phyloP scores from a whole-genome alignment of 208 protist species.

The Trypanosoma rangeli region DNA sequence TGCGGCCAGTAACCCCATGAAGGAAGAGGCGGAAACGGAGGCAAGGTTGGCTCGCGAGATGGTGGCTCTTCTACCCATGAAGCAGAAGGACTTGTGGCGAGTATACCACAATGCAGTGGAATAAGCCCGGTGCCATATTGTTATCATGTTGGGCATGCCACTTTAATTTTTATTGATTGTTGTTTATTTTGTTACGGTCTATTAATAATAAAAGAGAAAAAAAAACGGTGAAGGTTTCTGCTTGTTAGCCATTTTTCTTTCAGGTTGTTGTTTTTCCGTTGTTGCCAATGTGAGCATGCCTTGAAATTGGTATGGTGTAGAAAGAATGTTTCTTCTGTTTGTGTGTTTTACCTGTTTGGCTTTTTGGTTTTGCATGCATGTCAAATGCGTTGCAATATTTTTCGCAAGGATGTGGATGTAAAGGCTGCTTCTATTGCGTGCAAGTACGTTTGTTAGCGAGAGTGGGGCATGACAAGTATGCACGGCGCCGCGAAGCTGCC shows the following conservation, averaged over 20 bases:
- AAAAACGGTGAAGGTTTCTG: no score
- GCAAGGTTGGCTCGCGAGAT: conserved; percentile 66
- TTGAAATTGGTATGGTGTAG: no score
- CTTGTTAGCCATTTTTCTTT: no score
- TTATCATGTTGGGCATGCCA: background rate
- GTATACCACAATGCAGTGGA: conserved; percentile 38
- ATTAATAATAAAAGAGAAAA: no score
- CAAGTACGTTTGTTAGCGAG: background rate
- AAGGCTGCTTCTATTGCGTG: background rate
- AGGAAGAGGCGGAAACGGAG: conserved; percentile 41
- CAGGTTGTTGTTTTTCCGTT: no score
- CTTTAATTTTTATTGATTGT: background rate
- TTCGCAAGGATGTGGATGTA: background rate
- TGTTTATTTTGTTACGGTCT: background rate
- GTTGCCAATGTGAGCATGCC: no score
- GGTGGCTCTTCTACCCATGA: conserved; percentile 65
- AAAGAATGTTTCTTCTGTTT: background rate
- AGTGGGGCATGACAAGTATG: background rate
- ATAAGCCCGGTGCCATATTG: background rate
- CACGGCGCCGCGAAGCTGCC: background rate
- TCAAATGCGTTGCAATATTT: background rate
- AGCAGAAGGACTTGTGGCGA: conserved; percentile 66
- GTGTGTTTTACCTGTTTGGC: background rate
- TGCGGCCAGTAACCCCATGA: conserved; percentile 46
- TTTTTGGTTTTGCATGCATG: background rate